phyloP scores from a whole-genome alignment of 371 early-diverging fungal genomes.

The Blakeslea trispora region DNA sequence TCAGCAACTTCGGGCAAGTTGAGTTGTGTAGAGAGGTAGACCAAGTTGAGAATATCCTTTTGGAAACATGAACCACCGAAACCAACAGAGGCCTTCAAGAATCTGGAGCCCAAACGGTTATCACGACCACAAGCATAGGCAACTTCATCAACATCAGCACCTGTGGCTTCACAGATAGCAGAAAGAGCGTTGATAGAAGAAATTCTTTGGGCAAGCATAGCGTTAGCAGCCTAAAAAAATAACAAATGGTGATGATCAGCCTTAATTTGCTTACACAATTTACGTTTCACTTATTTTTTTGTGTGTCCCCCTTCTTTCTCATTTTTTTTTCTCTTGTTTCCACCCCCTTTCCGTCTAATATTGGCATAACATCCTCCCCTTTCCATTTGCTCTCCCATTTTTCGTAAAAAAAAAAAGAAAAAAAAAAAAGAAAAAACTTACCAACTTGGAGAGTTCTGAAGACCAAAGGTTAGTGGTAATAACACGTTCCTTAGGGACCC shows the following conservation, averaged over 20 bases:
- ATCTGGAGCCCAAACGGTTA: constrained; percentile 88
- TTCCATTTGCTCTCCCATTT: too few relatives aligned
- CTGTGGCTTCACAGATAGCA: constrained; percentile 94
- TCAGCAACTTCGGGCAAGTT: constrained; percentile 90
- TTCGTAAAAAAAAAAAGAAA: too few relatives aligned
- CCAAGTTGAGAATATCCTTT: constrained; percentile 93
- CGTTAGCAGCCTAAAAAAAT: constrained; percentile 82
- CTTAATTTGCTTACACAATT: too few relatives aligned
- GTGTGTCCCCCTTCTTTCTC: too few relatives aligned
- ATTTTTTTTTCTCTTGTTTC: background rate
- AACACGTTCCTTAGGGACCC: constrained; percentile 85
- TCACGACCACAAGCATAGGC: constrained; percentile 91
- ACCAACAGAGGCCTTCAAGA: constrained; percentile 90
- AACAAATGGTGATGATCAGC: background rate
- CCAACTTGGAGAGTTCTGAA: constrained; percentile 90
- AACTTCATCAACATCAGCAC: constrained; percentile 94
- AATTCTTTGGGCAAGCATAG: constrained; percentile 95
- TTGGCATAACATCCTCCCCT: too few relatives aligned
- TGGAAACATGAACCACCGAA: constrained; percentile 97
- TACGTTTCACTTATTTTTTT: too few relatives aligned
- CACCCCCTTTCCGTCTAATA: too few relatives aligned
- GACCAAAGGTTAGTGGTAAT: constrained; percentile 95
- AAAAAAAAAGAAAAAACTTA: constrained; percentile 29
- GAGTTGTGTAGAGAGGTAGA: constrained; percentile 82
- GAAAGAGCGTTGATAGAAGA: constrained; percentile 92